Evolutionary conservation across 2,329 filamentous ascomycete genomes (phyloP).

Genomic region (Botryotinia narcissicola): DNA sequence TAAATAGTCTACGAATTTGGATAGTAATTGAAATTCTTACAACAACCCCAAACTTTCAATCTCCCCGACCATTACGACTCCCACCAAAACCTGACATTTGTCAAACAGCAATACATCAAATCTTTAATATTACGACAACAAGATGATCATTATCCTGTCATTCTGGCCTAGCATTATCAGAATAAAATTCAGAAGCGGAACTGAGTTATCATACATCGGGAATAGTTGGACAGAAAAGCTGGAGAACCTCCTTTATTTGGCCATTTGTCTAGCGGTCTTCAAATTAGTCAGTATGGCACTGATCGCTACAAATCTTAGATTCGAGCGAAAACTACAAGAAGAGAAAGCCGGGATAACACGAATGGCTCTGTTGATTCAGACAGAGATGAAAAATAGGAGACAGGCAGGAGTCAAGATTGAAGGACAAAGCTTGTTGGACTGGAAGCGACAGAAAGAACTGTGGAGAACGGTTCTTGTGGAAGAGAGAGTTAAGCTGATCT

Average conservation of each 20-base stretch:
- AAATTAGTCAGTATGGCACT: background rate
- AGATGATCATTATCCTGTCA: background rate
- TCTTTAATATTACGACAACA: background rate
- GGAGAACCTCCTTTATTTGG: background rate
- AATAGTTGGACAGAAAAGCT: background rate
- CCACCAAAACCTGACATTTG: background rate
- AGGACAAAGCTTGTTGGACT: background rate
- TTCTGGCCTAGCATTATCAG: too few species aligned
- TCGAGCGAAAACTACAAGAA: background rate
- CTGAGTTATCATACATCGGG: background rate
- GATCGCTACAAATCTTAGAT: background rate
- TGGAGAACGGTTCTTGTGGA: background rate
- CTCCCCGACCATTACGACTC: background rate
- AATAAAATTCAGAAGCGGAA: too few species aligned
- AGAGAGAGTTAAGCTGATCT: background rate
- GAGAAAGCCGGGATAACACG: background rate
- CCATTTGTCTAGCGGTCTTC: background rate
- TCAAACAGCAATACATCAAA: background rate
- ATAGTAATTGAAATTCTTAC: background rate
- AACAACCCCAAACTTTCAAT: background rate
- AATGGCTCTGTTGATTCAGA: background rate
- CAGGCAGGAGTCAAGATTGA: background rate
- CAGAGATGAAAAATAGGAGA: background rate
- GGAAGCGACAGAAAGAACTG: background rate
- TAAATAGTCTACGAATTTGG: background rate